Base-by-base conservation (phyloP, 805 yeast species). In the Kluyveromyces dobzhanskii region DNA sequence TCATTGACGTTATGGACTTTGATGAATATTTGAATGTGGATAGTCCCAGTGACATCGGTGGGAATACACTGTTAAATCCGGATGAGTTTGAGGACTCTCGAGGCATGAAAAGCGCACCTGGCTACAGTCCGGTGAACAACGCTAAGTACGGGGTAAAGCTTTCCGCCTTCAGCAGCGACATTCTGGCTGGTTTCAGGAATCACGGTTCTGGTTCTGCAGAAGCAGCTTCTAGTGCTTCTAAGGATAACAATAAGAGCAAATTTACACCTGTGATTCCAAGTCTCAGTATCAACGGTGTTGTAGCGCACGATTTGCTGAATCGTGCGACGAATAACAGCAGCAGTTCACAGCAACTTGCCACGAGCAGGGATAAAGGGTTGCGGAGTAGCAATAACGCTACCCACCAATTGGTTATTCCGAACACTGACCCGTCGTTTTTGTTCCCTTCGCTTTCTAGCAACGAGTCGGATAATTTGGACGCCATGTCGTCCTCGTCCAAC, bases 351-450 rank as follows among this genome's bases (percentile, higher is more conserved):
- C 24, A 6, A 21, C 30, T 6, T 27, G 11, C 7, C 16, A n/a
- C n/a, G 7, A 27, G 11, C 16, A 7, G 16, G 6, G n/a, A 27
- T n/a, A 27, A 14, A 7, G 30, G 30, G 6, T 7, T 6, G n/a
- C 6, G 6, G 6, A 11, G 12, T 27, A 14, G 7, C 6, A 27
- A 27, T 7, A 7, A 21, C 9, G 24, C 9, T 6, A 6, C 24
- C 6, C 24, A 21, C 9, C 8, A 21, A 21, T 21, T 21, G 24
- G 9, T 6, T 21, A 21, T 21, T 8, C 29, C 37, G 9, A 24
- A 11, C 21, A 34, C 16, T 13, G 37, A 34, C 13, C 30, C 37
- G 24, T 16, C 29, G 23, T 34, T 34, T 25, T 21, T 34, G 12
- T 34, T 24, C 30, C 17, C 29, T 3, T 4, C 13, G 11, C 6